These are phyloP conservation scores for Spizellomyces sp. DNA, from an alignment of 192 early-diverging fungal species.

Conservation along the genomic window DNA sequence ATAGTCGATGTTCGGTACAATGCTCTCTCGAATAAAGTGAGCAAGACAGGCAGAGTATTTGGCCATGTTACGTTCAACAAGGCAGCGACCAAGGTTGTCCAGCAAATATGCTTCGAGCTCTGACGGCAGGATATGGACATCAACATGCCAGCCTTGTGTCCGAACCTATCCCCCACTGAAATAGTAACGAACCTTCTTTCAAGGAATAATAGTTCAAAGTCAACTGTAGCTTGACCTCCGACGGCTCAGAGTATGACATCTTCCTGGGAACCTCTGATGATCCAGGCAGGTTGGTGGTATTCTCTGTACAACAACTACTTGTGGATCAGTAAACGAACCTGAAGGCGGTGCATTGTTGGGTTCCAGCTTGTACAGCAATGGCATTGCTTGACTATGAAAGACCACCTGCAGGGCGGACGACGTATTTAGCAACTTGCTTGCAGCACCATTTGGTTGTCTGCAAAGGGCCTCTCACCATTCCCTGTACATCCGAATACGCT, in stretches of 20 bases:
- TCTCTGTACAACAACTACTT: too few relatives aligned
- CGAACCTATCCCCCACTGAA: too few relatives aligned
- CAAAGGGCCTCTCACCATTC: neutral
- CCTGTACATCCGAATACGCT: neutral
- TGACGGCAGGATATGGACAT: too few relatives aligned
- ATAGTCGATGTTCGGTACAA: slow-evolving; percentile 50
- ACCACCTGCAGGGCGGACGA: neutral
- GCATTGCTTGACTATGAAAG: neutral
- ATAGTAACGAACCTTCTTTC: too few relatives aligned
- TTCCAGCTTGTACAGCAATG: neutral
- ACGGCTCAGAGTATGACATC: too few relatives aligned
- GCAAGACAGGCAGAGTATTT: slow-evolving; percentile 25
- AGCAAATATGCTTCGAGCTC: neutral
- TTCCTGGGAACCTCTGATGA: too few relatives aligned
- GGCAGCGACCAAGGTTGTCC: neutral
- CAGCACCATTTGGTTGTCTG: neutral
- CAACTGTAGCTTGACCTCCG: too few relatives aligned
- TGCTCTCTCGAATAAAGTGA: slow-evolving; percentile 19
- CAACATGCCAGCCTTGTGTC: too few relatives aligned
- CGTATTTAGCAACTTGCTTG: neutral
- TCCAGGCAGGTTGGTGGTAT: too few relatives aligned
- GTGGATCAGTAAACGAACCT: too few relatives aligned
- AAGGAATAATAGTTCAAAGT: too few relatives aligned
- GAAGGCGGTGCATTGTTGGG: neutral
- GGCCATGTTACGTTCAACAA: slow-evolving; percentile 5